A percentile compares a stretch with the other conserved stretches of the same genome.
Conservation (phyloP, 2,329 filamentous ascomycete species). For the Penicillium sp. region DNA sequence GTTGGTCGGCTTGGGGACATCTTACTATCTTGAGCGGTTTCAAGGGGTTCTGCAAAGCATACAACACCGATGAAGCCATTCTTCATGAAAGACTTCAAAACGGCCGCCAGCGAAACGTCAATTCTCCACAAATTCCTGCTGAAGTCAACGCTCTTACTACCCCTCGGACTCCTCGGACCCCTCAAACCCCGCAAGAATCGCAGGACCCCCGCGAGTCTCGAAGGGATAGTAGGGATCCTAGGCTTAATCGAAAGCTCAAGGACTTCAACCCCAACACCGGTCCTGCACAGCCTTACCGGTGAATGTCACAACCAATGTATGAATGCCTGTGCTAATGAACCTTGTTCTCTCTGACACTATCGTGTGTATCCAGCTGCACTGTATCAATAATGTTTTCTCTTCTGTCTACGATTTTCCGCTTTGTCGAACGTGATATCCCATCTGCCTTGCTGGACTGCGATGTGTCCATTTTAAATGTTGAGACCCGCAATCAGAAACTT, state of each 20-base stretch:
- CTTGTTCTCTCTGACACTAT: too few relatives aligned
- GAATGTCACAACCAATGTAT: neutral
- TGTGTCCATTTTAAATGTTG: neutral
- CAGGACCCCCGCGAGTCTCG: neutral
- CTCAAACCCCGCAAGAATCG: neutral
- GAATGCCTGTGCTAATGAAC: too few relatives aligned
- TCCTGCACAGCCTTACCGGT: neutral
- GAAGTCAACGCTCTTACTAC: neutral
- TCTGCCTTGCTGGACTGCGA: neutral
- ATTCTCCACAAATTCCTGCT: neutral
- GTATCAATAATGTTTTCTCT: neutral
- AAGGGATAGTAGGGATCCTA: neutral
- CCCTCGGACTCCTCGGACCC: neutral
- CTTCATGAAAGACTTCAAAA: neutral
- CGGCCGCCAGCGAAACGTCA: neutral
- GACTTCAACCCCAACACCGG: neutral
- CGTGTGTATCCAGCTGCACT: neutral
- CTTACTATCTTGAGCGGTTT: neutral
- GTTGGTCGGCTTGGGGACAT: slow-evolving; percentile 20
- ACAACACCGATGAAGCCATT: neutral
- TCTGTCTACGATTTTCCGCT: neutral
- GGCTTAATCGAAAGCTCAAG: neutral
- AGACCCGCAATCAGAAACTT: neutral
- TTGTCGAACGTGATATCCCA: neutral
- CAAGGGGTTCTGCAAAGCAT: slow-evolving; percentile 1